These are phyloP conservation scores for Pleurotus eryngii DNA, from an alignment of 768 basidiomycete genomes.

Conservation along the genomic window DNA sequence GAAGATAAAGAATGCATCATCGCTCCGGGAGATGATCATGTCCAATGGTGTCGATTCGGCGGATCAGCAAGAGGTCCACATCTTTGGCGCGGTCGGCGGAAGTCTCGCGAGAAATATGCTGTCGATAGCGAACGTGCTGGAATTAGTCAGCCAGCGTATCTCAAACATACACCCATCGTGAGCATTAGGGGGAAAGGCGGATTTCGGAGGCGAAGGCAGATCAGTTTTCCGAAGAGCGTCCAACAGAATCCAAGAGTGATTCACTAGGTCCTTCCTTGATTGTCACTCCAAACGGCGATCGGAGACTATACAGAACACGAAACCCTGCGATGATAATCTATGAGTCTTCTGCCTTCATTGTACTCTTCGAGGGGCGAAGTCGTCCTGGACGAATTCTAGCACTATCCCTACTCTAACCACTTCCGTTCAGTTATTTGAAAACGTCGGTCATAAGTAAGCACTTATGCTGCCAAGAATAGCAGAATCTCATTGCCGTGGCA, in stretches of 20 bases:
- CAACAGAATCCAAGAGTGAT: conserved; percentile 63
- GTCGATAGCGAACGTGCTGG: not conserved
- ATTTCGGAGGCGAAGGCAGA: conserved; percentile 6
- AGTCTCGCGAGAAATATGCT: not conserved
- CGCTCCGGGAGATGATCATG: conserved; percentile 33
- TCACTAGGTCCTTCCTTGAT: conserved; percentile 46
- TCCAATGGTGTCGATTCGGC: conserved; percentile 17
- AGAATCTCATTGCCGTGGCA: conserved; percentile 46
- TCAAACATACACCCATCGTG: not conserved
- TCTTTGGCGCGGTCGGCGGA: not conserved
- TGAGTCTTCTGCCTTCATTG: conserved; percentile 65
- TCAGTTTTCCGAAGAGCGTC: conserved; percentile 38
- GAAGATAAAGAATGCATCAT: conserved; percentile 50
- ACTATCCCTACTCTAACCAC: conserved; percentile 50
- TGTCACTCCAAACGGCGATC: no score
- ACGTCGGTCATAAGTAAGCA: conserved; percentile 1
- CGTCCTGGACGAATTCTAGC: conserved; percentile 70
- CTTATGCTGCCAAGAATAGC: conserved; percentile 69
- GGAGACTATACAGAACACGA: conserved; percentile 41
- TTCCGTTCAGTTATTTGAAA: not conserved
- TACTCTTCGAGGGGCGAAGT: conserved; percentile 75
- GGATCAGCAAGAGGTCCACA: not conserved
- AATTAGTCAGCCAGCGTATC: not conserved
- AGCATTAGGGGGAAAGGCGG: not conserved
- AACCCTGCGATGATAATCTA: conserved; percentile 59